Conservation (phyloP, 202 grass and related monocot genomes). For the Schoenoplectus tabernaemontani region DNA sequence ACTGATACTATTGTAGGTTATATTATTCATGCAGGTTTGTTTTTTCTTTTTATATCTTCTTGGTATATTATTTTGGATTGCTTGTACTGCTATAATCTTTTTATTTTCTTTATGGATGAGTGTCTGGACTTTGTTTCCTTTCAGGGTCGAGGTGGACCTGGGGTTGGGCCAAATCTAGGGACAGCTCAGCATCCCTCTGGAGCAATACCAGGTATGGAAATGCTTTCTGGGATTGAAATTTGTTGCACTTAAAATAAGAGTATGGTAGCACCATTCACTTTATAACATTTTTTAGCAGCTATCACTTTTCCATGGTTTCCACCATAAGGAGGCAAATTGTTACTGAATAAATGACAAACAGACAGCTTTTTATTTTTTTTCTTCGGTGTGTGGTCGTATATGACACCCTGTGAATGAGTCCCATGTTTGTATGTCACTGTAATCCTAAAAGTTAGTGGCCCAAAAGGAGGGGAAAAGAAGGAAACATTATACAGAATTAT, state of each 20-base stretch:
- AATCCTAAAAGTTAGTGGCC: background rate
- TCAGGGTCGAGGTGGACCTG: constrained; percentile 95
- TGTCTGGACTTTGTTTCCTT: constrained; percentile 26
- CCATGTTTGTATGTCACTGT: background rate
- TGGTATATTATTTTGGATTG: constrained; percentile 26
- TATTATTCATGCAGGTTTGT: constrained; percentile 3
- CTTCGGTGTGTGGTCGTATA: background rate
- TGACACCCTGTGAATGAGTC: background rate
- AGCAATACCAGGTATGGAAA: background rate
- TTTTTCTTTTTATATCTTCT: background rate
- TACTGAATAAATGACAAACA: background rate
- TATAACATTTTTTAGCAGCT: constrained; percentile 13
- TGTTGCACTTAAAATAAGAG: background rate
- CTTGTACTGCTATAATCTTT: constrained; percentile 18
- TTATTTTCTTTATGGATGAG: constrained; percentile 25
- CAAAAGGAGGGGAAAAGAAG: background rate
- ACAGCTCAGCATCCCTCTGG: constrained; percentile 21
- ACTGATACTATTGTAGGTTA: background rate
- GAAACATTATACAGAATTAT: background rate
- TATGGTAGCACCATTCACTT: background rate
- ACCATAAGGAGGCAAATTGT: background rate
- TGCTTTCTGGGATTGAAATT: background rate
- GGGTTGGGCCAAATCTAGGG: constrained; percentile 62
- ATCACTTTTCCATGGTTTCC: background rate
- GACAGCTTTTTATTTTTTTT: background rate